A percentile compares a stretch with the other conserved stretches of the same genome.
phyloP scores from a whole-genome alignment of 768 basidiomycete species.

The Mycena haematopus region DNA sequence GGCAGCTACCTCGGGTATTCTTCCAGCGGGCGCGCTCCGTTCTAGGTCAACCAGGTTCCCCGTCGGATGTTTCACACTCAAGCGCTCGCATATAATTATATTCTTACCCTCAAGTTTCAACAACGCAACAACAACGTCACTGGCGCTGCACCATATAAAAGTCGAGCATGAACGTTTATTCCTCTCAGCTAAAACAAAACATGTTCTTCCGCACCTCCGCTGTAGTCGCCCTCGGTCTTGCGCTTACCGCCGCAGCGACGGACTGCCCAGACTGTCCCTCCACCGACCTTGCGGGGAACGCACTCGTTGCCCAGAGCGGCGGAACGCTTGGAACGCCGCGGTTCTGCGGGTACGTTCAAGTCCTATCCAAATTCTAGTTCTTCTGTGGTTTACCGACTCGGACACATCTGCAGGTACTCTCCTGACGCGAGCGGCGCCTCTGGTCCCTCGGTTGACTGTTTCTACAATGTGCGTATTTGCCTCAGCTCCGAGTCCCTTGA shows the following conservation, averaged over 20 bases:
- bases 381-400: too few species aligned
- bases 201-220: constrained; percentile 5
- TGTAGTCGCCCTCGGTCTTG: constrained; percentile 1
- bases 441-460: background rate
- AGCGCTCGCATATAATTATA: too few species aligned
- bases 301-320: constrained; percentile 33
- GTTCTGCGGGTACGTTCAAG: constrained; percentile 13
- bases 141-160: too few species aligned
- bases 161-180: too few species aligned
- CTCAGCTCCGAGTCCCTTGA: background rate
- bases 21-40: too few species aligned
- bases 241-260: constrained; percentile 37
- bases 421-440: background rate
- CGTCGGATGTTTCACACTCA: too few species aligned
- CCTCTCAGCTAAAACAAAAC: background rate
- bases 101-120: too few species aligned
- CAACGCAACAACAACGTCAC: too few species aligned
- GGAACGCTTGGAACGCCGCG: constrained; percentile 11
- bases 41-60: too few species aligned
- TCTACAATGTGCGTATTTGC: constrained; percentile 5
- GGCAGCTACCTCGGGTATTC: too few species aligned
- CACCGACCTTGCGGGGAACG: constrained; percentile 42
- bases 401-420: constrained; percentile 1
- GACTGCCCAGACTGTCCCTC: constrained; percentile 51
- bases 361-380: background rate